Evolutionary conservation across 495 filamentous ascomycete species (phyloP).

Genomic region (Penicillium verhagenii): DNA sequence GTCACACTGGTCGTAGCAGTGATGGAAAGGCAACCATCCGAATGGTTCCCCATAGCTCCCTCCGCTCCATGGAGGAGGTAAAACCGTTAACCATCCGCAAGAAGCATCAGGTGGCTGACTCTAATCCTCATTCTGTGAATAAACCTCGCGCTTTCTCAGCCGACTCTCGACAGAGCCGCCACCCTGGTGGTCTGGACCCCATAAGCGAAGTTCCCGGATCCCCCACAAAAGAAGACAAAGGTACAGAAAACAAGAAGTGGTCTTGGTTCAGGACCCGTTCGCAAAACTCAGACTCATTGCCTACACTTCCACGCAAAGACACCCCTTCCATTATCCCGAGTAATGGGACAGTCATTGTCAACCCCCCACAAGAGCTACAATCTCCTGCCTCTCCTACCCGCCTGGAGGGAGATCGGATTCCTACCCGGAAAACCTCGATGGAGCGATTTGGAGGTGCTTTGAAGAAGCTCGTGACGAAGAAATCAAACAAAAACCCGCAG

Average conservation of each 20-base stretch:
- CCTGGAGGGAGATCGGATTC: neutral
- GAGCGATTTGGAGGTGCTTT: slow-evolving; percentile 27
- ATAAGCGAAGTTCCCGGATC: slow-evolving; percentile 33
- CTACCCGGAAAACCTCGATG: slow-evolving; percentile 25
- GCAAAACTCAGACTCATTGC: slow-evolving; percentile 36
- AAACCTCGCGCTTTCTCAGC: slow-evolving; percentile 13
- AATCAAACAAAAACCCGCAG: slow-evolving; percentile 24
- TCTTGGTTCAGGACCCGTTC: slow-evolving; percentile 65
- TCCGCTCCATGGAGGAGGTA: slow-evolving; percentile 37
- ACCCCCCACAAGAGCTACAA: slow-evolving; percentile 9
- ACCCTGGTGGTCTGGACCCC: slow-evolving; percentile 24
- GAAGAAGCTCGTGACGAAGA: slow-evolving; percentile 36
- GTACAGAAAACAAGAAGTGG: slow-evolving; percentile 52
- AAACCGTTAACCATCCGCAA: slow-evolving; percentile 58
- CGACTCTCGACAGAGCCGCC: slow-evolving; percentile 18
- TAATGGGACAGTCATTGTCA: slow-evolving; percentile 27
- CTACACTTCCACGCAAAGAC: slow-evolving; percentile 16
- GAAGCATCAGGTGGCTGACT: slow-evolving; percentile 28
- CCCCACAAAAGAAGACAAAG: slow-evolving; percentile 24
- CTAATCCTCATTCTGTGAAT: neutral
- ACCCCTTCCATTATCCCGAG: slow-evolving; percentile 23
- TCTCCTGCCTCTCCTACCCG: neutral
- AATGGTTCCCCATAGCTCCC: slow-evolving; percentile 45
- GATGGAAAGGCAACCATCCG: slow-evolving; percentile 43
- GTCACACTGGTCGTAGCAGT: slow-evolving; percentile 27